Base-by-base conservation (phyloP, 176 grass and related monocot species). In the Cocos nucifera region DNA sequence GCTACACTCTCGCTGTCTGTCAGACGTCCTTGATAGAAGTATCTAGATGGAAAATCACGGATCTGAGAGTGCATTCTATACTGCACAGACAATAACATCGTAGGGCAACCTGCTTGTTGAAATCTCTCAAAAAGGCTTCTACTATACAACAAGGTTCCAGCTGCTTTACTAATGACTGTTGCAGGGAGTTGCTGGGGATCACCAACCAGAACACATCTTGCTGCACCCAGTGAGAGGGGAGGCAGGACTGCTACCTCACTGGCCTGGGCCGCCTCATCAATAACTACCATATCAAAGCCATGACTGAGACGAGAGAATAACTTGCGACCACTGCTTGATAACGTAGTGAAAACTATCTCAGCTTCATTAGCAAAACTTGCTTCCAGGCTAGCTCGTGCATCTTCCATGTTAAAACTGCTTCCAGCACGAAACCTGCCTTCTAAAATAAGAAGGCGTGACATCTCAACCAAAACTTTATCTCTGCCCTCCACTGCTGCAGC, bases 111-210 rank as follows among this genome's bases (percentile, higher is more conserved):
- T 17, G 85, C 88, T 58, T 86, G 88, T 59, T 99, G 94, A 75
- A 99, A 93, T 54, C 94, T 84, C 87, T 99, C 94, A 39, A 99
- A 99, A 67, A 99, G 94, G 73, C 87, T 92, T 75, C 94, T 83
- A 71, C 88, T 99, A 54, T 99, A 99, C 17, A 99, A 75, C 59
- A 99, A 78, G 62, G 85, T 93, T 71, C 94, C 94, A 74, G 94
- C 94, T 23, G 94, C 94, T 86, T 99, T 99, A 63, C 94, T 99
- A 68, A 99, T 99, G 56, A 99, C 94, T 57, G 94, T 99, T n/a
- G 94, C 94, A 78, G 94, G 94, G 10, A 93, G 82, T 65, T 99
- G 94, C 60, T 99, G 94, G 3, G 94, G 94, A 71, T 99, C 94
- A 65, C 94, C 94, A 68, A 93, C 88, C 65, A 99, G 73, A 58